Percentiles rank a stretch among this genome's conserved stretches.
phyloP scores from a whole-genome alignment of 306 rosid species.

The Mimosa bimucronata region DNA sequence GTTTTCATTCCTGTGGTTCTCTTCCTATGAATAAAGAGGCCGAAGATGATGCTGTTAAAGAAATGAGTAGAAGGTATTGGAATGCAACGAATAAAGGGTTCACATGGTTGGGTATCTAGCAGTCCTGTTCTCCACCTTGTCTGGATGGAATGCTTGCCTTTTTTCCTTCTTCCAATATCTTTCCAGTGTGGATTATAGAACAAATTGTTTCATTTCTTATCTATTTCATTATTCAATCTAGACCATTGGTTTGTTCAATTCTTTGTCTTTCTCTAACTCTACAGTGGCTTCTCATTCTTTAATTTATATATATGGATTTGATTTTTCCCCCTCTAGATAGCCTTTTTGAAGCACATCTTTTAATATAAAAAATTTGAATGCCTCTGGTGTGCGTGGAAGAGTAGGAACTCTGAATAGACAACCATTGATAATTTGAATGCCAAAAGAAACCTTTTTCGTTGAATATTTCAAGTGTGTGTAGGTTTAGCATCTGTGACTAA shows the following conservation, averaged over 20 bases:
- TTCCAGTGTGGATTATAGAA: constrained; percentile 50
- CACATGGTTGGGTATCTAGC: neutral
- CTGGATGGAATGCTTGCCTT: constrained; percentile 45
- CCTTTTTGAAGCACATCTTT: constrained; percentile 24
- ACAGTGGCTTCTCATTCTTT: constrained; percentile 4
- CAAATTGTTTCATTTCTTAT: constrained; percentile 23
- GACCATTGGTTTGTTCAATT: too few relatives aligned
- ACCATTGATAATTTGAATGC: too few relatives aligned
- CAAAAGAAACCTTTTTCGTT: constrained; percentile 54
- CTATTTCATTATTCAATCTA: neutral
- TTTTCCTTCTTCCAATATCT: constrained; percentile 26
- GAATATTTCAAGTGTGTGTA: constrained; percentile 48
- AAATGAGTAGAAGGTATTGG: too few relatives aligned
- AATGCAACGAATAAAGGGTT: neutral
- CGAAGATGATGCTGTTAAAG: constrained; percentile 37
- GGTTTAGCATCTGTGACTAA: constrained; percentile 44
- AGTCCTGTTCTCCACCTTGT: constrained; percentile 32
- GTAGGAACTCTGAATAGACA: constrained; percentile 36
- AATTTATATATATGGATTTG: neutral
- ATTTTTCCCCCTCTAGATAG: neutral
- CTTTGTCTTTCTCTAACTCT: constrained; percentile 49
- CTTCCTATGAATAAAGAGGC: constrained; percentile 60
- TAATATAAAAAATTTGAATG: constrained; percentile 8
- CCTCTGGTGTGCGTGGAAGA: constrained; percentile 29
- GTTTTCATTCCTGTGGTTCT: constrained; percentile 37